Evolutionary conservation across 257 asterid genomes (phyloP).

Genomic region (Rauvolfia tetraphylla): DNA sequence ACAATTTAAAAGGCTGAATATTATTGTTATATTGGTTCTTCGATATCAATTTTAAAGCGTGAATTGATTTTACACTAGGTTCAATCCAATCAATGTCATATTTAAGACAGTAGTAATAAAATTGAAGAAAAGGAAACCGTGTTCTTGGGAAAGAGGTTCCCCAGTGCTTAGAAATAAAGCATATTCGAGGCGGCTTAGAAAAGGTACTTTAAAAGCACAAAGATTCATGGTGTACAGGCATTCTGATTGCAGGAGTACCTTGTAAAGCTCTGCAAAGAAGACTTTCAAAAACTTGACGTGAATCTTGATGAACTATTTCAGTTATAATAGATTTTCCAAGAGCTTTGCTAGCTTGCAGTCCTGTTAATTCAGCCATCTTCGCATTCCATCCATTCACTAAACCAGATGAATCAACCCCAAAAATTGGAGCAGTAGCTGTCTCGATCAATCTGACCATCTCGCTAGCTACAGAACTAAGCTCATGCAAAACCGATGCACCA

Average conservation of each 20-base stretch:
- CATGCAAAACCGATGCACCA: slow-evolving; percentile 24
- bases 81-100: not conserved
- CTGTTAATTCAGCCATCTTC: slow-evolving; percentile 62
- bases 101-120: not conserved
- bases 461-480: slow-evolving; percentile 41
- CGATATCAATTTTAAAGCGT: not conserved
- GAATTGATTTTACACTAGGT: not conserved
- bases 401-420: slow-evolving; percentile 56
- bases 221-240: not conserved
- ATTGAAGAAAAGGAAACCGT: not conserved
- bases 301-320: slow-evolving; percentile 48
- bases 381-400: slow-evolving; percentile 63
- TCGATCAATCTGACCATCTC: slow-evolving; percentile 61
- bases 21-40: not conserved
- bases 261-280: slow-evolving; percentile 44
- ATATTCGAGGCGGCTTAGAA: not conserved
- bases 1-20: not conserved
- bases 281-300: slow-evolving; percentile 34
- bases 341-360: slow-evolving; percentile 45
- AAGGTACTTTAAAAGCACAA: slow-evolving; percentile 1
- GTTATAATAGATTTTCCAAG: slow-evolving; percentile 45
- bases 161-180: not conserved
- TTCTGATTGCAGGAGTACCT: slow-evolving; percentile 31
- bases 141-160: not conserved
- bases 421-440: slow-evolving; percentile 60